Base-by-base conservation (phyloP, 495 filamentous ascomycete genomes). In the Penicillium coprophilum region DNA sequence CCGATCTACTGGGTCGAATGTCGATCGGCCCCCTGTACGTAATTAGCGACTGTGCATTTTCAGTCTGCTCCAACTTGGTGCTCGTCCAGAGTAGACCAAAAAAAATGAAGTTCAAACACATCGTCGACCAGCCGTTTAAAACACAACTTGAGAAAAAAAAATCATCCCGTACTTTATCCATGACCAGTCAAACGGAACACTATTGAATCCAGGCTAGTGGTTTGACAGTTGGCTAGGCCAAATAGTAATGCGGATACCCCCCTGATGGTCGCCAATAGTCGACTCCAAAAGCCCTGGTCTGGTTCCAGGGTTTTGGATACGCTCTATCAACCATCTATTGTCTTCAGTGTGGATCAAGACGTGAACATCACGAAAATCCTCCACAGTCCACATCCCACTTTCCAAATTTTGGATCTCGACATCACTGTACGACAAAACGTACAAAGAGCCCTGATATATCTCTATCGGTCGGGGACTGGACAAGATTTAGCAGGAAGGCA, bases 211-310 rank as follows among this genome's bases (percentile, higher is more conserved):
- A 61, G 56, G 61, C 40, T 45, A 40, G 39, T 44, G 61, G 64
- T 61, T 66, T 66, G 64, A 60, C 55, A 66, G 55, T 39, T 41
- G 55, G 21, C 44, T 61, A 49, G 51, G 31, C 13, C 30, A 49
- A 58, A 61, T 59, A 51, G 50, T 32, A 19, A 24, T 19, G 39
- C 50, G 52, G 56, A 41, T 61, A 61, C 56, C 61, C 48, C 48
- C 31, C 52, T 50, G 56, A 61, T 61, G 58, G 58, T 64, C 23
- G 43, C 46, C 64, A 67, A 67, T 64, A 67, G 61, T 67, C 50
- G 46, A 59, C 27, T 46, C 59, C 53, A 61, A 58, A 61, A 61
- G 58, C 45, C 45, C 41, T 34, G n/a, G 34, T 32, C 12, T 20
- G 24, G 13, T 45, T 23, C 61, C 64, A 67, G 53, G 58, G 58